Base-by-base conservation (phyloP, 2,329 filamentous ascomycete genomes). In the Penicillium sp. region DNA sequence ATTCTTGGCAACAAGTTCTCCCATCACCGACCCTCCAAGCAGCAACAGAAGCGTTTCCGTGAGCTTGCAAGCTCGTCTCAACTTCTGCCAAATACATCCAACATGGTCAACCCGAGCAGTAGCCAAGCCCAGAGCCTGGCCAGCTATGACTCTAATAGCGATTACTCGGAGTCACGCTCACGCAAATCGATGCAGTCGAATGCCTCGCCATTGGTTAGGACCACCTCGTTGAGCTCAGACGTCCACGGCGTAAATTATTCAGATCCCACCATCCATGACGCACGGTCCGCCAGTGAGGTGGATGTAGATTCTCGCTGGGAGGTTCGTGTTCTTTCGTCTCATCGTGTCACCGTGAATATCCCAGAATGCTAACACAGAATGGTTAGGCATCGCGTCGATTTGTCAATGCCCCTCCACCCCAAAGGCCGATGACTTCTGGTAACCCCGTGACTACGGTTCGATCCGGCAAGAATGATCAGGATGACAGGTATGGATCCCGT, bases 1-100 rank as follows among this genome's bases (percentile, higher is more conserved):
- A 97, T 99, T 65, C 91, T 99, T 49, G 91, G 93, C 53, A 99
- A 99, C 81, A 99, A 99, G 72, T 90, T 99, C 75, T 91, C 88
- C 50, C 90, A 91, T 69, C 91, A 96, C 70, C 86, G 92, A 4
- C 92, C 93, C 1, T 90, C 81, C 62, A 90, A 87, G 51, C 87
- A 90, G 57, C 90, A 94, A 70, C 87, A 91, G 68, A 89, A 82
- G 68, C 87, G 89, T 60, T 82, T 95, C 34, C 86, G 92, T 41
- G 92, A 97, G 72, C 80, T 96, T 56, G 91, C 90, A n/a, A 92
- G 85, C 57, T 90, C 85, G 67, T 88, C 87, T 36, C 86, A 88
- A 21, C 79, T 93, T 39, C 76, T 87, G 41, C 60, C 82, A 80
- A 70, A 71, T 48, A 67, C 71, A 38, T 68, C 74, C 55, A 70